Evolutionary conservation across 108 stramenopile species (phyloP), one percentile per base, ranked within the genome.

Genomic region (Nitzschia sp.): DNA sequence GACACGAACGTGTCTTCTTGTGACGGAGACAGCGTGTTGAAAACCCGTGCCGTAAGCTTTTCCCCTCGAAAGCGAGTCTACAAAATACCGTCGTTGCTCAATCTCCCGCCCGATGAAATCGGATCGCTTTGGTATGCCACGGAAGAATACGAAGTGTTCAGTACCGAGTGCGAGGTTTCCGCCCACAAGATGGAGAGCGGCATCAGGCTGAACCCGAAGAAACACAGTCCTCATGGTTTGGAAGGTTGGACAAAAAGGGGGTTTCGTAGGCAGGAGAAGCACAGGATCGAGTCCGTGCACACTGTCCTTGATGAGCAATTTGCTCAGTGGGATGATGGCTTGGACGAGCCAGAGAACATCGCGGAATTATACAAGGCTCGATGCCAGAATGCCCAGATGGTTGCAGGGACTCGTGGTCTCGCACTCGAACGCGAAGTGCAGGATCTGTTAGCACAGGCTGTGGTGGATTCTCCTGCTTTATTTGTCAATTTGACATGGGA

Each of bases 271-370:
- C 21, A 42, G 8, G 9, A 17, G n/a, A 42, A 42, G 24, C 18
- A 62, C 5, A n/a, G 61, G 26, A 34, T 45, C 11, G 61, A 62
- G 25, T 62, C 61, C 11, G 11, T 62, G 19, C 32, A 45, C 13
- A 25, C 46, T 25, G 61, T 62, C 13, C 42, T 62, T 23, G 42
- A 62, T 26, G 61, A 62, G 24, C 61, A 62, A 45, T 45, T 42
- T 45, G 61, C 61, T 25, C 61, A 62, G 46, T 62, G 61, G 61
- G 38, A 42, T 25, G 61, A 62, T 1, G 61, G 61, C 2, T 2
- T 62, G 3, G 61, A 62, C 19, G 61, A 62, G 19, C 6, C 23
- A 2, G 42, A 62, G n/a, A 25, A 19, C 5, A 62, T 62, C 46
- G 61, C 61, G 1, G 61, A 62, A 24, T 46, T 62, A 17, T 62